Evolutionary conservation across 805 yeast species (phyloP), one percentile per base, ranked within the genome.

Genomic region (Yamadazyma kitorensis): DNA sequence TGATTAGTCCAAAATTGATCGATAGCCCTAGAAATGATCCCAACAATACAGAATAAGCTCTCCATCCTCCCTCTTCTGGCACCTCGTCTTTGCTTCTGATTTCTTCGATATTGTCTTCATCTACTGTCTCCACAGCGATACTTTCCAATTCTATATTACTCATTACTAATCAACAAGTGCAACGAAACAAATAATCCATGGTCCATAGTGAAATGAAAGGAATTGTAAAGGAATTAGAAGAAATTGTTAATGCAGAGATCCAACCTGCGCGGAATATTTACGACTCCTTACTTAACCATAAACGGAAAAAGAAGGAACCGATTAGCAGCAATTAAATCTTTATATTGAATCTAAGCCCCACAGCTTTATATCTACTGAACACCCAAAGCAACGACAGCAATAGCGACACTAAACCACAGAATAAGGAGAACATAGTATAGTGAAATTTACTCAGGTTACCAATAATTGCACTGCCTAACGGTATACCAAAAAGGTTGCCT

Each of bases 1-100:
- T 80, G 40, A 76, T 53, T 18, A 76, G 44, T 1, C 88, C 87
- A 38, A 78, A 71, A 28, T 65, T 63, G 2, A 75, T 72, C 2
- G 70, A 57, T 22, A 74, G 58, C 0, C 85, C 85, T 24, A 75
- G 51, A 45, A 77, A 78, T 3, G 76, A 63, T 2, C 86, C 86
- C 16, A 77, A 53, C 0, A 77, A 70, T 2, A 76, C 80, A 2
- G 55, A 39, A 61, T 78, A 76, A 0, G 86, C 85, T 39, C 51
- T 48, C 26, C 53, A 31, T 0, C 86, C 86, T 12, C 86, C 85
- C 40, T 81, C 82, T 0, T 20, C 22, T 20, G 10, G 9, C 22
- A 20, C 22, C 22, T 7, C 22, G 10, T 20, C 22, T 10, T n/a
- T n/a, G n/a, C n/a, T n/a, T n/a, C n/a, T n/a, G n/a, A 82, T 82